These are phyloP conservation scores for Aspergillus bombycis DNA, from an alignment of 2,329 filamentous ascomycete species.

Conservation along the genomic window DNA sequence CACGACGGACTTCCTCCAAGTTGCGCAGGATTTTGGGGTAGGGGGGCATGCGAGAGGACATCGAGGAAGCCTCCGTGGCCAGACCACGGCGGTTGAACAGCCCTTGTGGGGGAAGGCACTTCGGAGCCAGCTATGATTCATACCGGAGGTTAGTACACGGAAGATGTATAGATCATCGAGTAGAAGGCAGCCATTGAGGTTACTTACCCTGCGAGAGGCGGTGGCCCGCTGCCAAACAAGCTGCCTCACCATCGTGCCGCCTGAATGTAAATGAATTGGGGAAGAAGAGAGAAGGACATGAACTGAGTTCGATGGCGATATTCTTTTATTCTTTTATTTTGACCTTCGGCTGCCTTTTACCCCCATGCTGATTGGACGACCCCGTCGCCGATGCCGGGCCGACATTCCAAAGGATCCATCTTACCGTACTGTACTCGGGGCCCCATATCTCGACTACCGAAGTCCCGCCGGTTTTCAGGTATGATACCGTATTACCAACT, in stretches of 20 bases:
- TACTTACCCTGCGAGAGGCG: conserved; percentile 43
- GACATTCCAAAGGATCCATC: not conserved
- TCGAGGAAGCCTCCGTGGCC: conserved; percentile 38
- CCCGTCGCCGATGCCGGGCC: conserved; percentile 12
- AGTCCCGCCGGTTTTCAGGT: not conserved
- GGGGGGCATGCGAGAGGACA: conserved; percentile 66
- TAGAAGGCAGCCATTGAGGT: not conserved
- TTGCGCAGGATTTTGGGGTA: conserved; percentile 81
- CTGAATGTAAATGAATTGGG: conserved; percentile 12
- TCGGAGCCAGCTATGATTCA: conserved; percentile 33
- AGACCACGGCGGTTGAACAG: conserved; percentile 35
- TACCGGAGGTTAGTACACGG: not conserved
- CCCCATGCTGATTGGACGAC: conserved; percentile 9
- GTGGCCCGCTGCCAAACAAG: conserved; percentile 43
- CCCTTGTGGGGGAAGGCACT: conserved; percentile 37
- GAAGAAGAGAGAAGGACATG: conserved; percentile 4
- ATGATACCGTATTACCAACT: not conserved
- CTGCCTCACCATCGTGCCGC: conserved; percentile 41
- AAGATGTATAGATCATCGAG: not conserved
- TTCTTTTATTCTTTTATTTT: conserved; percentile 5
- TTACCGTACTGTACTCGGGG: conserved; percentile 7
- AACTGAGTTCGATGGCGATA: conserved; percentile 1
- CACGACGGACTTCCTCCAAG: conserved; percentile 72
- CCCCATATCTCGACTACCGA: not conserved
- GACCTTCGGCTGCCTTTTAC: not conserved